Evolutionary conservation across 2,329 filamentous ascomycete species (phyloP).

Genomic region (Cordyceps pruinosa): DNA sequence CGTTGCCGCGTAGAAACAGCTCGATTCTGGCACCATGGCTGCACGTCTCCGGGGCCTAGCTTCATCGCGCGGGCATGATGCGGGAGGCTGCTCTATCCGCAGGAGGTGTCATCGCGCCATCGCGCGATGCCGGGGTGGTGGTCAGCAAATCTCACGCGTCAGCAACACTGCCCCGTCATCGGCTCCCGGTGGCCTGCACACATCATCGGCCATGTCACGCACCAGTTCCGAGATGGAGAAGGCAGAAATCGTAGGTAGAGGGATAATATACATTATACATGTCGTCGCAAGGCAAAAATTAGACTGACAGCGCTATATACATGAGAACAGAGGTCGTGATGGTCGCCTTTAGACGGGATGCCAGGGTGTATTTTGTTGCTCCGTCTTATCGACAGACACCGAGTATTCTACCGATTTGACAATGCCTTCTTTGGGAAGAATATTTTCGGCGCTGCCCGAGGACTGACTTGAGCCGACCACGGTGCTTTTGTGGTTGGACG

Average conservation of each 20-base stretch:
- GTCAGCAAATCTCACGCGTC: slow-evolving; percentile 7
- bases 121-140: neutral
- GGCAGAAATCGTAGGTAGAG: neutral
- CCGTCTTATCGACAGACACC: slow-evolving; percentile 28
- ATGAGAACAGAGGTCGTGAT: neutral
- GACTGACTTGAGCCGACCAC: slow-evolving; percentile 22
- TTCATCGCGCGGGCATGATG: neutral
- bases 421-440: slow-evolving; percentile 28
- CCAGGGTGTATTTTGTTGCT: slow-evolving; percentile 7
- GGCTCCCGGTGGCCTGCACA: neutral
- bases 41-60: neutral
- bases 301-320: neutral
- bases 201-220: neutral
- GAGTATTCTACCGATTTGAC: slow-evolving; percentile 37
- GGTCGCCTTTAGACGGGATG: neutral
- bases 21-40: neutral
- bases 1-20: neutral
- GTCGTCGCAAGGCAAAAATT: neutral
- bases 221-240: neutral
- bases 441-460: slow-evolving; percentile 33
- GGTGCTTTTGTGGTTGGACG: slow-evolving; percentile 23
- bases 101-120: slow-evolving; percentile 1
- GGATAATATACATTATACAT: neutral
- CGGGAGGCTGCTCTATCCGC: neutral
- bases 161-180: neutral